These are phyloP conservation scores for Dendrostoma leiphaemia DNA, from an alignment of 2,329 filamentous ascomycete genomes.

Conservation along the genomic window DNA sequence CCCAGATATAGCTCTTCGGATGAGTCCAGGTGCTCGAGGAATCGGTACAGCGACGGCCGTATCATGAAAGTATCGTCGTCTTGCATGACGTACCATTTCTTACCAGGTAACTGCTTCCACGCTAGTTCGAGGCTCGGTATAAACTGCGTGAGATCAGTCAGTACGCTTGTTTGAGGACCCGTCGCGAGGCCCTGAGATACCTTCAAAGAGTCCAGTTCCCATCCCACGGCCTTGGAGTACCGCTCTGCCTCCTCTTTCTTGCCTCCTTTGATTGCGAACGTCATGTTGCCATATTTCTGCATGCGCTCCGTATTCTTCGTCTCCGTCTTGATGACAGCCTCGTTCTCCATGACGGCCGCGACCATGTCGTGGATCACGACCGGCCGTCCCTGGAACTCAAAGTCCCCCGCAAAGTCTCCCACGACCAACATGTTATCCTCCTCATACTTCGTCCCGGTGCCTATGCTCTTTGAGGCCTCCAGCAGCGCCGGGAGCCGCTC, in stretches of 20 bases:
- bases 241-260: constrained; percentile 36
- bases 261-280: constrained; percentile 35
- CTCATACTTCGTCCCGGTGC: constrained; percentile 30
- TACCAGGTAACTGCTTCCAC: constrained; percentile 47
- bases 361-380: constrained; percentile 41
- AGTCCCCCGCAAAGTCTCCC: constrained; percentile 45
- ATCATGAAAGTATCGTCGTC: constrained; percentile 59
- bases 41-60: constrained; percentile 43
- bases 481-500: constrained; percentile 46
- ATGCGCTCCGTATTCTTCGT: constrained; percentile 33
- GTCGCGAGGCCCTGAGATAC: constrained; percentile 25
- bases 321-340: constrained; percentile 28
- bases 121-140: constrained; percentile 53
- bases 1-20: constrained; percentile 49
- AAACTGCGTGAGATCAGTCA: constrained; percentile 37
- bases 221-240: constrained; percentile 40
- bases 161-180: background rate
- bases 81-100: constrained; percentile 58
- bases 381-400: constrained; percentile 24
- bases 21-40: constrained; percentile 50
- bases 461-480: constrained; percentile 37
- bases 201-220: constrained; percentile 51
- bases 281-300: constrained; percentile 39
- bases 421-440: constrained; percentile 46
- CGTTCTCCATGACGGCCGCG: constrained; percentile 25